A percentile compares a stretch with the other conserved stretches of the same genome.
phyloP scores from a whole-genome alignment of 805 yeast genomes.

The Sporopachydermia quercuum region DNA sequence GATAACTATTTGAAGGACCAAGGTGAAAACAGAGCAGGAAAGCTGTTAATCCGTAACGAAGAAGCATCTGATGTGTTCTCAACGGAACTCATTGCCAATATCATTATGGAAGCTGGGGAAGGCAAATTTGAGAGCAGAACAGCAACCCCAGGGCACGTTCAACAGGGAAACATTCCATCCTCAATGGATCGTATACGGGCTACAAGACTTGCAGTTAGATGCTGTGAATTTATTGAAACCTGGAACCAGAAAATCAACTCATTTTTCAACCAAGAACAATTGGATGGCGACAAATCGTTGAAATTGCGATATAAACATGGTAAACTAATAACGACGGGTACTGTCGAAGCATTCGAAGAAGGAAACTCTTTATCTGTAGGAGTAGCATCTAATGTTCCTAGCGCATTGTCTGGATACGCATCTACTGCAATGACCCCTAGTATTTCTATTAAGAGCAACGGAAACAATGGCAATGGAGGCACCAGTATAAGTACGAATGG shows the following conservation, averaged over 20 bases:
- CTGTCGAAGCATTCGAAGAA: too few species aligned
- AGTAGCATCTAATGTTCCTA: neutral
- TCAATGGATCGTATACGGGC: constrained; percentile 69
- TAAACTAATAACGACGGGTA: neutral
- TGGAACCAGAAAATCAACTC: constrained; percentile 4
- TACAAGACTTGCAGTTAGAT: constrained; percentile 52
- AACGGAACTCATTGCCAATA: constrained; percentile 56
- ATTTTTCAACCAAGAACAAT: neutral
- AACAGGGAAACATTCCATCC: constrained; percentile 70
- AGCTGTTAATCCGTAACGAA: constrained; percentile 50
- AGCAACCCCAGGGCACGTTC: constrained; percentile 78
- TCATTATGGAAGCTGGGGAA: constrained; percentile 44
- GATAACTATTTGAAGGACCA: constrained; percentile 44
- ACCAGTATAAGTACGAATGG: too few species aligned
- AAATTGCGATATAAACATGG: constrained; percentile 1
- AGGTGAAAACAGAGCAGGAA: constrained; percentile 57
- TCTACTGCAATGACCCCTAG: neutral
- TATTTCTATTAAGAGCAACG: neutral
- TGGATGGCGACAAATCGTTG: neutral
- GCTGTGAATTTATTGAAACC: constrained; percentile 54
- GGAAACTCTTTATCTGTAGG: neutral
- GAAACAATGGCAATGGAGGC: neutral
- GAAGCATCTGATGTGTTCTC: constrained; percentile 54
- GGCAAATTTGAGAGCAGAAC: constrained; percentile 64
- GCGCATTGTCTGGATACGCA: neutral